Percentiles rank a stretch among this genome's conserved stretches.
Conservation (phyloP, 2,329 filamentous ascomycete species). For the Fusarium annulatum region DNA sequence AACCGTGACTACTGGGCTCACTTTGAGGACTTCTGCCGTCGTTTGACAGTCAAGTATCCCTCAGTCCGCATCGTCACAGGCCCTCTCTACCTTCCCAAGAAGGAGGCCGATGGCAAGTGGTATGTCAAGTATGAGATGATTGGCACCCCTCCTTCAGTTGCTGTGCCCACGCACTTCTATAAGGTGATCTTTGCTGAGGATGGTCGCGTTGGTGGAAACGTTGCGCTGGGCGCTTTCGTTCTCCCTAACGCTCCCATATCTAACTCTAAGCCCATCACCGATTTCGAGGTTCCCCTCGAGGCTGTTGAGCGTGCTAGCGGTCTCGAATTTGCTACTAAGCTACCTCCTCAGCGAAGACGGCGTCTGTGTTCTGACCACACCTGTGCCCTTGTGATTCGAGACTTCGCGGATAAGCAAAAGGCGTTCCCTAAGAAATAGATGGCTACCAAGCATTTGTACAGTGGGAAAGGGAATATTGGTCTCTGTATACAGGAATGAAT, state of each 20-base stretch:
- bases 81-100: constrained; percentile 89
- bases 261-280: constrained; percentile 85
- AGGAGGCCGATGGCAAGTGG: constrained; percentile 88
- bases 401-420: constrained; percentile 75
- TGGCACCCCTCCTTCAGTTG: constrained; percentile 90
- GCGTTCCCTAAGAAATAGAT: constrained; percentile 58
- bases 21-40: constrained; percentile 95
- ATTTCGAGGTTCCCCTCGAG: constrained; percentile 96
- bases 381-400: constrained; percentile 84
- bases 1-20: constrained; percentile 99
- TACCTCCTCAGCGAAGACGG: constrained; percentile 79
- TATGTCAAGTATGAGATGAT: constrained; percentile 96
- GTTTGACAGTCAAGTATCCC: constrained; percentile 83
- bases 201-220: constrained; percentile 73
- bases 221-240: constrained; percentile 93
- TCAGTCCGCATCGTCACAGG: constrained; percentile 93
- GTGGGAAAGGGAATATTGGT: not conserved
- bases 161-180: constrained; percentile 98
- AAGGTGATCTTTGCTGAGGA: constrained; percentile 98
- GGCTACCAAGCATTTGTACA: not conserved
- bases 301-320: constrained; percentile 92
- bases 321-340: constrained; percentile 86
- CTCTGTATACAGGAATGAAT: not conserved
- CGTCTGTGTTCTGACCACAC: constrained; percentile 86
- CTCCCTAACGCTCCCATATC: constrained; percentile 90